These are phyloP conservation scores for Fusarium nygamai DNA, from an alignment of 2,329 filamentous ascomycete species.

Conservation along the genomic window DNA sequence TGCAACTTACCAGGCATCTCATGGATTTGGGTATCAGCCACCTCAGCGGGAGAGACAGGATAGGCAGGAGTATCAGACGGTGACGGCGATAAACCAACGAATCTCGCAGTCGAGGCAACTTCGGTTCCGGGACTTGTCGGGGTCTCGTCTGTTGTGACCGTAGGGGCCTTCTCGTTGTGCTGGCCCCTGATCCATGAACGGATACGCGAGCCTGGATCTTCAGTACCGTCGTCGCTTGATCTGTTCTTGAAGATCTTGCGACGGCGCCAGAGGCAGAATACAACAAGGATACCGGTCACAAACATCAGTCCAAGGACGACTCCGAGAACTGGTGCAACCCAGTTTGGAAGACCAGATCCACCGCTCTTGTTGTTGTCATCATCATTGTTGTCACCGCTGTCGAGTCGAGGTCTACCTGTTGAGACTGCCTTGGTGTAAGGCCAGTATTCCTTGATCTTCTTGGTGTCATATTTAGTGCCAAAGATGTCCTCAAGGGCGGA, in stretches of 20 bases:
- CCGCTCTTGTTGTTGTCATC: conserved; percentile 37
- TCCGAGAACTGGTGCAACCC: conserved; percentile 70
- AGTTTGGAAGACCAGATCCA: conserved; percentile 59
- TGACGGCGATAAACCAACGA: conserved; percentile 6
- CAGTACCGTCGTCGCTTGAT: conserved; percentile 53
- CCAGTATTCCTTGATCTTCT: conserved; percentile 68
- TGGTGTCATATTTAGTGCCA: conserved; percentile 61
- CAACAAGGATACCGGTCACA: conserved; percentile 61
- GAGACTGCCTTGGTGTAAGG: conserved; percentile 60
- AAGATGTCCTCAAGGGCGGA: conserved; percentile 64
- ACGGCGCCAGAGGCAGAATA: conserved; percentile 63
- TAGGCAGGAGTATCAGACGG: conserved; percentile 29
- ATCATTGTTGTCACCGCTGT: conserved; percentile 17
- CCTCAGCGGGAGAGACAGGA: conserved; percentile 46
- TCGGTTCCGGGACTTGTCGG: conserved; percentile 53
- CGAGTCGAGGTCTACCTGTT: conserved; percentile 30
- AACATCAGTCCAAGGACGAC: conserved; percentile 69
- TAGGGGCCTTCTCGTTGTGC: conserved; percentile 54
- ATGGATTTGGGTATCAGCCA: conserved; percentile 55
- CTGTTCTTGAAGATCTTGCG: conserved; percentile 54
- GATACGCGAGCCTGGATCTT: conserved; percentile 60
- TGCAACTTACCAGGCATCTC: conserved; percentile 58
- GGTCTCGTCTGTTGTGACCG: conserved; percentile 57
- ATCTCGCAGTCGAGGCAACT: conserved; percentile 42
- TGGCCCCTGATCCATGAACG: conserved; percentile 63